A percentile compares a stretch with the other conserved stretches of the same genome.
Evolutionary conservation across 805 yeast genomes (phyloP).

Genomic region (Candida endomychidarum): DNA sequence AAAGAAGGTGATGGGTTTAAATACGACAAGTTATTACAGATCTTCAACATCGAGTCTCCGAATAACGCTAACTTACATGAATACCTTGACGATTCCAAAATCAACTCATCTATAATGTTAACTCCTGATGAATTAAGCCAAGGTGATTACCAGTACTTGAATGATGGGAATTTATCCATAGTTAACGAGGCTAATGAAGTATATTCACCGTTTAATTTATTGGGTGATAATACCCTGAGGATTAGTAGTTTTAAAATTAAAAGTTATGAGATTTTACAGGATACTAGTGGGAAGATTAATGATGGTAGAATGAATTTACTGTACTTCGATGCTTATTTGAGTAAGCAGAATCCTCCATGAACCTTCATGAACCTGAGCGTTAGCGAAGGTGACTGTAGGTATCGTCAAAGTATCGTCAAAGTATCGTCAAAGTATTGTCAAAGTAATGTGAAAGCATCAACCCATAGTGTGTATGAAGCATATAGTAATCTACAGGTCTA

Average conservation of each 20-base stretch:
- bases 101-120: constrained; percentile 5
- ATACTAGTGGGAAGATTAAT: constrained; percentile 27
- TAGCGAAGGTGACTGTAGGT: no score
- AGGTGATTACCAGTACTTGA: constrained; percentile 33
- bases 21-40: constrained; percentile 4
- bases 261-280: constrained; percentile 40
- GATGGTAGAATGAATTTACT: constrained; percentile 37
- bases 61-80: constrained; percentile 9
- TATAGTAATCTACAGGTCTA: no score
- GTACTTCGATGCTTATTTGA: constrained; percentile 41
- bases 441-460: no score
- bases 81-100: constrained; percentile 9
- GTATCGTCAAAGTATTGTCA: neutral
- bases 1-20: constrained; percentile 5
- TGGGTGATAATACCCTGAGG: constrained; percentile 10
- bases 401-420: no score
- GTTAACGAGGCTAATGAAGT: constrained; percentile 10
- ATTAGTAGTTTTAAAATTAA: constrained; percentile 25
- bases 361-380: no score
- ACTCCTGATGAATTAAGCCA: constrained; percentile 6
- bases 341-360: constrained; percentile 39
- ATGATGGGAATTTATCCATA: constrained; percentile 26
- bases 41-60: constrained; percentile 10
- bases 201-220: constrained; percentile 13
- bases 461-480: no score